phyloP scores from a whole-genome alignment of 805 yeast species.

The Metschnikowia vanudenii region DNA sequence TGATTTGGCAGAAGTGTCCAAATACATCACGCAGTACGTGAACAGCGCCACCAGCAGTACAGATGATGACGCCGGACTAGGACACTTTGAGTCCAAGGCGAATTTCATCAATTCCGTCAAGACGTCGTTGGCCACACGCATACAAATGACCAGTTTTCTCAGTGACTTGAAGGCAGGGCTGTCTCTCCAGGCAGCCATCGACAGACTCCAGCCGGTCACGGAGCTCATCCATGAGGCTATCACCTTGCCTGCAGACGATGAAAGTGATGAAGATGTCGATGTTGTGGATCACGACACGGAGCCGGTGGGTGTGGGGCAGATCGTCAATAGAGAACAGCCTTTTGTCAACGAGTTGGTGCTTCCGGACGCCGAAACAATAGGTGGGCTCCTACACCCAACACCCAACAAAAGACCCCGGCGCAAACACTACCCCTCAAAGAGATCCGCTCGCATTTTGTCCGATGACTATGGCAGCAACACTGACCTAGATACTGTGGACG shows the following conservation, averaged over 20 bases:
- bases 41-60: constrained; percentile 11
- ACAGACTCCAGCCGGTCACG: constrained; percentile 47
- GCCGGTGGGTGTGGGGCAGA: constrained; percentile 54
- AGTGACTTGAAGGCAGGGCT: constrained; percentile 46
- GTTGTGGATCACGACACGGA: constrained; percentile 36
- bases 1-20: constrained; percentile 32
- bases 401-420: constrained; percentile 12
- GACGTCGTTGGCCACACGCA: constrained; percentile 40
- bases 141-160: constrained; percentile 42
- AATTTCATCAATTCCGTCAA: constrained; percentile 31
- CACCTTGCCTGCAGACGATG: constrained; percentile 52
- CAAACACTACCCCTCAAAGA: neutral
- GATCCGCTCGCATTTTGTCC: constrained; percentile 13
- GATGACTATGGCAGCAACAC: constrained; percentile 17
- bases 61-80: constrained; percentile 7
- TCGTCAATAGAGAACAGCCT: constrained; percentile 48
- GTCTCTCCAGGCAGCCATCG: constrained; percentile 50
- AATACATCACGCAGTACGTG: constrained; percentile 29
- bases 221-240: constrained; percentile 47
- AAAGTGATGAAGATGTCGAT: constrained; percentile 10
- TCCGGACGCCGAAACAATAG: constrained; percentile 38
- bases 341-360: constrained; percentile 51
- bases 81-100: constrained; percentile 20
- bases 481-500: constrained; percentile 30
- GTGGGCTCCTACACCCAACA: constrained; percentile 7